Base-by-base conservation (phyloP, 306 rosid species). In the Trifolium pratense region DNA sequence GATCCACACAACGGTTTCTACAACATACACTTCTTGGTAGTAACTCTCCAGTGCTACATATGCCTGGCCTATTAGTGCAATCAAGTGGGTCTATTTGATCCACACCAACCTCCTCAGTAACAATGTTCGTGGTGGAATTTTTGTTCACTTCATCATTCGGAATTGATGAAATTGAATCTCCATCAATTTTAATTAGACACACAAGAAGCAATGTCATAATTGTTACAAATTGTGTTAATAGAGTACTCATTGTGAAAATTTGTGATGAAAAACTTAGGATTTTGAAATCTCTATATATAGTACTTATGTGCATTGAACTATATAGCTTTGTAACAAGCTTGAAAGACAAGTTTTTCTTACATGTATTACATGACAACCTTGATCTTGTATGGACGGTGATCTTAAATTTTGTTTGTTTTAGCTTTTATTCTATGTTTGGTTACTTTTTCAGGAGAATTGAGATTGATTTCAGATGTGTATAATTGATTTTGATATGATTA, bases 1-100 rank as follows among this genome's bases (percentile, higher is more conserved):
- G 68, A 34, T 88, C 86, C 7, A 86, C 77, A 34, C 97, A 92
- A 20, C 77, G 70, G 0, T 48, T n/a, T n/a, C 55, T n/a, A 16
- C 55, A 48, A 48, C 55, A 48, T n/a, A 16, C 9, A 6, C n/a
- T 32, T 39, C 61, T 60, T 0, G 72, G 75, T 2, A 75, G 82
- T 31, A 75, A 9, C 20, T 73, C 75, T 43, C 83, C 81, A 1
- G 9, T 75, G 9, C 26, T 42, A 57, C 97, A 89, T 26, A 53
- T 49, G 80, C 77, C 70, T 25, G 85, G 87, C 53, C 37, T 52
- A 0, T 10, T 6, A 10, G 26, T n/a, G 29, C 97, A 92, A 17
- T 82, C 84, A 15, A 32, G 13, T 18, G 5, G 68, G 25, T 57
- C 26, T 8, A 36, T 2, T 13, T 55, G 78, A 31, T 66, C 31